Conservation (phyloP, 2,329 filamentous ascomycete genomes). For the Colletotrichum aenigma region DNA sequence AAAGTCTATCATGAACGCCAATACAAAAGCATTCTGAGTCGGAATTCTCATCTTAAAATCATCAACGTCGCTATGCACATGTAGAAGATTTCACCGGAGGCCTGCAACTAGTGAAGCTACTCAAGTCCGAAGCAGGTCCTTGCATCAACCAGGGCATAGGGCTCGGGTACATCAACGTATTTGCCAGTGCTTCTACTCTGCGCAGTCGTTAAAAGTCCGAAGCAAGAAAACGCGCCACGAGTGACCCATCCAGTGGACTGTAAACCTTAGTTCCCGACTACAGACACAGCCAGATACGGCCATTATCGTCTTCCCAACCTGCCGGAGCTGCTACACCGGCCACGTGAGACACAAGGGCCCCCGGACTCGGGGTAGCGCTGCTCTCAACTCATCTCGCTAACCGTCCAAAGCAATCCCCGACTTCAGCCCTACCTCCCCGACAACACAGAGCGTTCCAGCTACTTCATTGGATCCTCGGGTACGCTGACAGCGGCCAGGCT, state of each 20-base stretch:
- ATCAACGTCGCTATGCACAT: not conserved
- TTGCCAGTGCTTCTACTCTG: not conserved
- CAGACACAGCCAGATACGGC: not conserved
- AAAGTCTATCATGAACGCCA: not conserved
- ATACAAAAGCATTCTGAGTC: not conserved
- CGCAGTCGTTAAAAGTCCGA: accelerated
- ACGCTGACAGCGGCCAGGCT: not conserved
- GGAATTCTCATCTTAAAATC: accelerated
- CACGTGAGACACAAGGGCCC: not conserved
- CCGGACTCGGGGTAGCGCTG: not conserved
- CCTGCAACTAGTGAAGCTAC: not conserved
- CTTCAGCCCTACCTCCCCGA: not conserved
- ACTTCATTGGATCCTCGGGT: not conserved
- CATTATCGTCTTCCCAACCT: not conserved
- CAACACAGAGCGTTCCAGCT: not conserved
- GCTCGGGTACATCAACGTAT: not conserved
- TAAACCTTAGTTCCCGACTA: accelerated
- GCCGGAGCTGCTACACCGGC: not conserved
- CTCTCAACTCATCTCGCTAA: not conserved
- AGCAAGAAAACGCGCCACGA: not conserved
- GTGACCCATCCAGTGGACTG: not conserved
- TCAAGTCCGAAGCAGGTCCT: not conserved
- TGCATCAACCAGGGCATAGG: not conserved
- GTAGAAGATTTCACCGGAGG: not conserved
- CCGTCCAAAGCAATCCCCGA: not conserved